Percentiles rank a stretch among this genome's conserved stretches.
phyloP scores from a whole-genome alignment of 2,329 filamentous ascomycete genomes.

The Ceratocystiopsis minuta region DNA sequence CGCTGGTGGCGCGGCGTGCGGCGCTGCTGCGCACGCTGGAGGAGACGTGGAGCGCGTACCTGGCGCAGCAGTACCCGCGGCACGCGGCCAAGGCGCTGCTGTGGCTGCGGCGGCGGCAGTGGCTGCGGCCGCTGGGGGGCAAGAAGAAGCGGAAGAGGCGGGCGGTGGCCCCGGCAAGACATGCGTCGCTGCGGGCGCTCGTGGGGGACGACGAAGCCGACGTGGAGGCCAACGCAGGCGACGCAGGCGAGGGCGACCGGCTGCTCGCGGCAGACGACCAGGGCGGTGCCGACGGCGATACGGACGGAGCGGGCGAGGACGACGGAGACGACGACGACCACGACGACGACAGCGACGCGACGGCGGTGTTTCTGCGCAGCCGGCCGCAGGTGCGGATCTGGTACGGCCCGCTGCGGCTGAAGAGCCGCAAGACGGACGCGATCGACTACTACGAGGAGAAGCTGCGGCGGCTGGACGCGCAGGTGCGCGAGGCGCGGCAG shows the following conservation, averaged over 20 bases:
- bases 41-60: conserved; percentile 61
- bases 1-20: conserved; percentile 49
- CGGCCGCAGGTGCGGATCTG: conserved; percentile 57
- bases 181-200: not conserved
- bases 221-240: conserved; percentile 4
- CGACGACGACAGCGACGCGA: conserved; percentile 15
- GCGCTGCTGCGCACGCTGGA: conserved; percentile 56
- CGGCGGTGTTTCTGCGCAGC: conserved; percentile 20
- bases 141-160: not conserved
- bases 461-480: conserved; percentile 59
- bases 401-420: conserved; percentile 58
- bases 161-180: too few relatives aligned
- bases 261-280: conserved; percentile 31
- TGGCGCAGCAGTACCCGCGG: conserved; percentile 27
- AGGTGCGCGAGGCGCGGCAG: conserved; percentile 50
- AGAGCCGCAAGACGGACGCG: conserved; percentile 61
- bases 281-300: conserved; percentile 18
- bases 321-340: conserved; percentile 15
- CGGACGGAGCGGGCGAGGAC: conserved; percentile 8
- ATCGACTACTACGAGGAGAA: conserved; percentile 90
- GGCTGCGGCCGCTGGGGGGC: conserved; percentile 19
- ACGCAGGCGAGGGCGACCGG: conserved; percentile 37
- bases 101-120: not conserved
- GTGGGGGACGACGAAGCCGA: not conserved
- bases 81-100: conserved; percentile 14